Evolutionary conservation across 1,284 basidiomycete species (phyloP).

Genomic region (Marasmius fiardii): DNA sequence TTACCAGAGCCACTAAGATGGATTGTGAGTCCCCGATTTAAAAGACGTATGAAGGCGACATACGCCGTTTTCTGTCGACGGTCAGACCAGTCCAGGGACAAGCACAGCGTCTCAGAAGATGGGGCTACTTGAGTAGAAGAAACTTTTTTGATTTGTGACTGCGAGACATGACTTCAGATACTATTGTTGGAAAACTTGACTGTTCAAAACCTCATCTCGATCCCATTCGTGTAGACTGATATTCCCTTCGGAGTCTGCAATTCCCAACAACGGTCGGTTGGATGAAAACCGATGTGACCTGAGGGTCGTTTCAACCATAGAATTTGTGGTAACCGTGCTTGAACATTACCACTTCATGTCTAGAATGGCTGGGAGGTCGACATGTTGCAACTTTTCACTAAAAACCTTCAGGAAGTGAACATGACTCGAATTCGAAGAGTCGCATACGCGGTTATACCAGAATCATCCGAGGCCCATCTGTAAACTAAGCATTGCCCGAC

Average conservation of each 20-base stretch:
- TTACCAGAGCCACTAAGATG: conserved; percentile 43
- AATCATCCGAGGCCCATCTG: conserved; percentile 19
- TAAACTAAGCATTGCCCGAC: conserved; percentile 72
- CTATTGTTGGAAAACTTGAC: not conserved
- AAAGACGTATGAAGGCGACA: not conserved
- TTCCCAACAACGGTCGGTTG: conserved; percentile 49
- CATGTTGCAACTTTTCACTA: conserved; percentile 65
- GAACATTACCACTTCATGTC: conserved; percentile 85
- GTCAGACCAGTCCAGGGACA: conserved; percentile 89
- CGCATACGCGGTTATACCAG: conserved; percentile 16
- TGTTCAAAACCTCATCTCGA: conserved; percentile 39
- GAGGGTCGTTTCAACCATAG: conserved; percentile 10
- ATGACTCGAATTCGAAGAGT: not conserved
- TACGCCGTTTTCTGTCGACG: conserved; percentile 38
- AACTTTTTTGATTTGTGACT: conserved; percentile 44
- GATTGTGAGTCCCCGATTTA: conserved; percentile 4
- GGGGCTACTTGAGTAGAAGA: conserved; percentile 54
- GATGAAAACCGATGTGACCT: conserved; percentile 57
- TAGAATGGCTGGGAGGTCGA: conserved; percentile 79
- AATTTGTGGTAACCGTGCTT: not conserved
- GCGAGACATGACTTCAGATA: conserved; percentile 4
- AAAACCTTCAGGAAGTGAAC: conserved; percentile 6
- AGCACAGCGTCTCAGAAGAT: conserved; percentile 60
- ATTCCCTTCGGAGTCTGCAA: conserved; percentile 84
- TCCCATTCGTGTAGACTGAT: conserved; percentile 62